Evolutionary conservation across 202 grass and related monocot genomes (phyloP).

Genomic region (Digitaria exilis): DNA sequence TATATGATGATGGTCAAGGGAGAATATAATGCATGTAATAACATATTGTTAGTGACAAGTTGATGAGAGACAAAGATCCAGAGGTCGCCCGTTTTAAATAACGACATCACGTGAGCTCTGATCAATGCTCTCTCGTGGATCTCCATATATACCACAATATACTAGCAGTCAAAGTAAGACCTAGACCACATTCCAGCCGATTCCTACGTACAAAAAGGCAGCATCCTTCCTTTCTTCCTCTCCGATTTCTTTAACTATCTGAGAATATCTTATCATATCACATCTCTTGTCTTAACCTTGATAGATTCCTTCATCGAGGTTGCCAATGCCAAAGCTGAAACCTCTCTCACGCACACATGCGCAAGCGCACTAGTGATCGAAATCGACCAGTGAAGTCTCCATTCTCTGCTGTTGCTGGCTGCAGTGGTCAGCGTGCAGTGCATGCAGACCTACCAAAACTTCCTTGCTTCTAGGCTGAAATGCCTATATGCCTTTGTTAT

Average conservation of each 20-base stretch:
- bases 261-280: not conserved
- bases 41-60: not conserved
- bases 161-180: slow-evolving; percentile 42
- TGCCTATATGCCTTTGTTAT: slow-evolving; percentile 35
- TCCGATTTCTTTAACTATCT: not conserved
- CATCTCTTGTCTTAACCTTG: slow-evolving; percentile 11
- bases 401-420: slow-evolving; percentile 22
- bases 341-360: not conserved
- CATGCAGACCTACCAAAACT: slow-evolving; percentile 27
- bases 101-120: slow-evolving; percentile 53
- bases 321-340: not conserved
- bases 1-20: not conserved
- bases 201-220: slow-evolving; percentile 32
- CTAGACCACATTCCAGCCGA: slow-evolving; percentile 20
- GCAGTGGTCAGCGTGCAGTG: slow-evolving; percentile 22
- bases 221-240: slow-evolving; percentile 26
- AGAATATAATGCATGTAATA: not conserved
- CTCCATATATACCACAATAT: not conserved
- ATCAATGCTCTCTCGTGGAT: slow-evolving; percentile 31
- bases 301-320: slow-evolving; percentile 47
- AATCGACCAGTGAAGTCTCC: slow-evolving; percentile 31
- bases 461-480: slow-evolving; percentile 45
- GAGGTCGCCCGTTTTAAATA: slow-evolving; percentile 23
- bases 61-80: slow-evolving; percentile 44
- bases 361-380: not conserved